Evolutionary conservation across 768 basidiomycete genomes (phyloP).

Genomic region (Boletus edulis): DNA sequence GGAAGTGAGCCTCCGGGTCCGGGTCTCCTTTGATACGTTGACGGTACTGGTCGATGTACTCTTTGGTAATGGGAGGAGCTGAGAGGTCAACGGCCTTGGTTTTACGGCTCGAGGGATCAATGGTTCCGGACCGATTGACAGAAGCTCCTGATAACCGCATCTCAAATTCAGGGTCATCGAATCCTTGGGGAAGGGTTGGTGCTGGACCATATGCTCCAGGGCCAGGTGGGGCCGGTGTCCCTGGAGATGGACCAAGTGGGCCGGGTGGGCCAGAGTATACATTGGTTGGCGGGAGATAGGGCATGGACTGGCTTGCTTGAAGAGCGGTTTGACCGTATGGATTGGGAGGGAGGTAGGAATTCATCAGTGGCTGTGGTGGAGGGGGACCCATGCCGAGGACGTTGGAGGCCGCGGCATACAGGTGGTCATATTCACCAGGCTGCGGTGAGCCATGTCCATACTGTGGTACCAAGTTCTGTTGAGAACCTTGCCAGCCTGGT

Average conservation of each 20-base stretch:
- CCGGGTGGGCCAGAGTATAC: constrained; percentile 14
- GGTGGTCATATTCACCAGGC: constrained; percentile 48
- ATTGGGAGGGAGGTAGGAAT: constrained; percentile 22
- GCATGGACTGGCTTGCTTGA: constrained; percentile 30
- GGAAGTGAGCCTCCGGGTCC: constrained; percentile 96
- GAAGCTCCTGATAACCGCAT: constrained; percentile 41
- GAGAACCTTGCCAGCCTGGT: constrained; percentile 29
- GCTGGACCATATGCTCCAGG: constrained; percentile 18
- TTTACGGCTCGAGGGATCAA: constrained; percentile 57
- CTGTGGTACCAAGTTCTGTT: constrained; percentile 18
- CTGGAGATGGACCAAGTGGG: constrained; percentile 14
- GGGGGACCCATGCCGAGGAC: constrained; percentile 78
- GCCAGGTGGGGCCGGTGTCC: constrained; percentile 15
- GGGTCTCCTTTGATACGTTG: constrained; percentile 96
- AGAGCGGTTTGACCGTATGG: constrained; percentile 21
- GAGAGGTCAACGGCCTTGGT: constrained; percentile 80
- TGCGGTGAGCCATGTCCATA: constrained; percentile 27
- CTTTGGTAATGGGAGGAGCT: constrained; percentile 87
- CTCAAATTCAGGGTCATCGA: constrained; percentile 52
- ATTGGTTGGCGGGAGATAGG: constrained; percentile 32
- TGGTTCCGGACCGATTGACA: constrained; percentile 57
- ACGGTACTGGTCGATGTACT: constrained; percentile 97
- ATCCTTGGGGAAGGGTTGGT: constrained; percentile 29
- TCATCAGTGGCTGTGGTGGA: constrained; percentile 18
- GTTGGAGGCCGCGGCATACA: constrained; percentile 77